Base-by-base conservation (phyloP, 257 asterid species). In the Mitragyna speciosa region DNA sequence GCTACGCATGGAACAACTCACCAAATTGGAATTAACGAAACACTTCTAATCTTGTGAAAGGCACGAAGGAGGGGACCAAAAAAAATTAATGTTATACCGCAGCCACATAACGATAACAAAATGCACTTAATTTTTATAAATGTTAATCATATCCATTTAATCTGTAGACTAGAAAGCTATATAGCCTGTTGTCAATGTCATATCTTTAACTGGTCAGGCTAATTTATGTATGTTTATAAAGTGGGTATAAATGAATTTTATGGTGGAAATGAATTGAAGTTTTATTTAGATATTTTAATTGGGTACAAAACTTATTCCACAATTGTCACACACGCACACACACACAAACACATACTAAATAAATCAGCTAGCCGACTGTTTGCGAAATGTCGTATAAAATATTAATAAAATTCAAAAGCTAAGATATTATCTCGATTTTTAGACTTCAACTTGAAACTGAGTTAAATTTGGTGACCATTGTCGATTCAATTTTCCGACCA, bases 171-270 rank as follows among this genome's bases (percentile, higher is more conserved):
- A 33, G 41, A 58, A 56, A 75, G 70, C 54, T 43, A n/a, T n/a
- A n/a, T n/a, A 49, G 72, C 72, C 17, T 71, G 70, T 26, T 8
- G 83, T 73, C 83, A 72, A 73, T 39, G 69, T 84, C 82, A 75
- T 54, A 54, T 78, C 76, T 63, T 65, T 78, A 78, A 66, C 69
- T 81, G 83, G 89, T 90, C 87, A 84, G 92, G 92, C 89, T 26
- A 36, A 63, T n/a, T 24, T 59, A 8, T 59, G 67, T 0, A 52
- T 16, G 24, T 16, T 15, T 52, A 16, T 16, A 52, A 52, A 52
- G 59, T 52, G 17, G 16, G 5, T 52, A 52, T 52, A 52, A 16
- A 52, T 16, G 59, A 52, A 52, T 52, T 2, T 52, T 58, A 58
- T 58, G 65, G 22, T 22, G 30, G n/a, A 58, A 58, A 8, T 58